phyloP scores from a whole-genome alignment of 768 basidiomycete genomes.

The Thelephora ganbajun region DNA sequence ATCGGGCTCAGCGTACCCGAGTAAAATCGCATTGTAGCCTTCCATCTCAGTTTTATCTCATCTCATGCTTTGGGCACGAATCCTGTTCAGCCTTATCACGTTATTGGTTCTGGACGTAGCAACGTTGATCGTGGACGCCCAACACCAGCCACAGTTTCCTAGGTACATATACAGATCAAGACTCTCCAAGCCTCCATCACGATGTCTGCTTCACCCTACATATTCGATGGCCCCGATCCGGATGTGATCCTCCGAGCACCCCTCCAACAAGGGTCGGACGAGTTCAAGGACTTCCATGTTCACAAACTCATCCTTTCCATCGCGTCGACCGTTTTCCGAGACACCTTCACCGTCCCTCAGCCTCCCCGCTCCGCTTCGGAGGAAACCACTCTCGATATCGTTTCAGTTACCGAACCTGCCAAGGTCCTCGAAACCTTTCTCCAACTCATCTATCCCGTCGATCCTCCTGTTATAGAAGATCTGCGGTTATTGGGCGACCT shows the following conservation, averaged over 20 bases:
- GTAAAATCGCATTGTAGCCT: too few species aligned
- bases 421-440: slow-evolving; percentile 17
- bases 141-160: too few species aligned
- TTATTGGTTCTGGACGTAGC: too few species aligned
- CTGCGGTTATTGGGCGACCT: slow-evolving; percentile 12
- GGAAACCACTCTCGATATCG: slow-evolving; percentile 4
- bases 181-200: too few species aligned
- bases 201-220: too few species aligned
- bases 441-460: slow-evolving; percentile 23
- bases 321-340: slow-evolving; percentile 43
- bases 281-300: slow-evolving; percentile 27
- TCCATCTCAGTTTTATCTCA: too few species aligned
- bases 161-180: too few species aligned
- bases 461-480: slow-evolving; percentile 10
- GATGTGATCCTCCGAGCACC: slow-evolving; percentile 30
- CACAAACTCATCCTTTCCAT: slow-evolving; percentile 40
- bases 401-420: slow-evolving; percentile 18
- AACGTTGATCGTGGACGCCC: too few species aligned
- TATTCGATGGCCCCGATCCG: slow-evolving; percentile 32
- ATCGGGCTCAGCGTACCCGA: too few species aligned
- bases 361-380: slow-evolving; percentile 16
- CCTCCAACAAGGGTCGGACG: slow-evolving; percentile 28
- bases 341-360: slow-evolving; percentile 39
- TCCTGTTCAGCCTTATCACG: too few species aligned
- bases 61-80: too few species aligned